Evolutionary conservation across 257 asterid species (phyloP).

Genomic region (Salvia splendens): DNA sequence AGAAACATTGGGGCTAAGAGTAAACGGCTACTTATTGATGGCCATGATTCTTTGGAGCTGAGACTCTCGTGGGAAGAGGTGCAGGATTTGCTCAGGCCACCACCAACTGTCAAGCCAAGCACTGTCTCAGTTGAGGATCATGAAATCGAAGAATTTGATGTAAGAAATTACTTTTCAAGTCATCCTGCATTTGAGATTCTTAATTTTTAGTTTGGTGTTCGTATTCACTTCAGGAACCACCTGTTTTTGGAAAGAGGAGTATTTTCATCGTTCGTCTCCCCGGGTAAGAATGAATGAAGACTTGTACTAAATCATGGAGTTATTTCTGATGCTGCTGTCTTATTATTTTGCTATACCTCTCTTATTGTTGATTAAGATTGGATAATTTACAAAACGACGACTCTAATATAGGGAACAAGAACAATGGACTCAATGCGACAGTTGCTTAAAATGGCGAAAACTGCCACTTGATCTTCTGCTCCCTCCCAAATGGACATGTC

Average conservation of each 20-base stretch:
- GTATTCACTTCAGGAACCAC: conserved; percentile 70
- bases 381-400: conserved; percentile 10
- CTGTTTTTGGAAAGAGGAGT: conserved; percentile 83
- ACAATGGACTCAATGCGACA: conserved; percentile 94
- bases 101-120: conserved; percentile 63
- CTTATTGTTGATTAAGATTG: background rate
- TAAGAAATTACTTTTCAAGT: conserved; percentile 38
- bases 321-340: background rate
- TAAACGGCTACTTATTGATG: conserved; percentile 78
- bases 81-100: conserved; percentile 89
- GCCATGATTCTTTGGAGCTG: conserved; percentile 78
- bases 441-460: conserved; percentile 85
- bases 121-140: conserved; percentile 67
- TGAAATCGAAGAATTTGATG: conserved; percentile 90
- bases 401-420: conserved; percentile 68
- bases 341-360: background rate
- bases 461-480: conserved; percentile 71
- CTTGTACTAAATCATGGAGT: background rate
- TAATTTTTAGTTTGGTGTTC: conserved; percentile 26
- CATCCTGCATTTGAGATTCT: conserved; percentile 23
- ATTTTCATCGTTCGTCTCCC: conserved; percentile 67
- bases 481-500: conserved; percentile 90
- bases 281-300: conserved; percentile 59
- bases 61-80: conserved; percentile 92
- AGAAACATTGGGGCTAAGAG: conserved; percentile 86